Evolutionary conservation across 768 basidiomycete genomes (phyloP), one percentile per base, ranked within the genome.

Genomic region (Dioszegia crocea): DNA sequence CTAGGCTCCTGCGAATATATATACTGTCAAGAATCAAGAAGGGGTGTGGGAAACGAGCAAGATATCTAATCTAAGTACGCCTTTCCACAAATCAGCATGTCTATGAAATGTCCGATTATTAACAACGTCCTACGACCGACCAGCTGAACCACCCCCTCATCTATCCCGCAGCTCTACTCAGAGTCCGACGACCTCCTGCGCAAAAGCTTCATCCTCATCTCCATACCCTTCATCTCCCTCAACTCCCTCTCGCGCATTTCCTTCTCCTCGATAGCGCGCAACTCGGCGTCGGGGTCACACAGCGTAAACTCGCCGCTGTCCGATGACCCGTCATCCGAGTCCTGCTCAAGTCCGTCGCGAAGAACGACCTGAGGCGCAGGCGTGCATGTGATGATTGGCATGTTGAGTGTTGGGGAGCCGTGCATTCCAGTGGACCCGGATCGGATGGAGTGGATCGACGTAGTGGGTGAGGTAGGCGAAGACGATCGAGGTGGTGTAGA

Each of bases 301-400:
- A 68, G 41, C 2, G 70, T 61, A 1, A 67, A 59, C 33, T 69
- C 68, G n/a, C 45, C 61, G 24, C 23, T 26, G 9, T 60, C 61
- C 14, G 31, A 40, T 17, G n/a, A n/a, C n/a, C 63, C 67, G 26
- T 67, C 65, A 41, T 73, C 66, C 40, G 68, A 70, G 17, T 67
- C 66, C 17, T 60, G 53, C 46, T 66, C 68, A 14, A 33, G 33
- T 14, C 33, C 33, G 39, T 68, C 60, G 12, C 41, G 6, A n/a
- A 57, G 19, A 12, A 63, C 38, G 2, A 39, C 60, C 4, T 46
- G 21, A 16, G 63, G 59, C 21, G 71, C 71, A 8, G 68, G 71
- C 19, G 71, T 73, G 54, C 71, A 70, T 11, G 71, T 73, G 61
- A 73, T 73, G 36, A 65, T 68, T 12, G 71, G 71, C 30, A 70